These are phyloP conservation scores for Myriosclerotinia duriaeana DNA, from an alignment of 2,329 filamentous ascomycete genomes.

Conservation along the genomic window DNA sequence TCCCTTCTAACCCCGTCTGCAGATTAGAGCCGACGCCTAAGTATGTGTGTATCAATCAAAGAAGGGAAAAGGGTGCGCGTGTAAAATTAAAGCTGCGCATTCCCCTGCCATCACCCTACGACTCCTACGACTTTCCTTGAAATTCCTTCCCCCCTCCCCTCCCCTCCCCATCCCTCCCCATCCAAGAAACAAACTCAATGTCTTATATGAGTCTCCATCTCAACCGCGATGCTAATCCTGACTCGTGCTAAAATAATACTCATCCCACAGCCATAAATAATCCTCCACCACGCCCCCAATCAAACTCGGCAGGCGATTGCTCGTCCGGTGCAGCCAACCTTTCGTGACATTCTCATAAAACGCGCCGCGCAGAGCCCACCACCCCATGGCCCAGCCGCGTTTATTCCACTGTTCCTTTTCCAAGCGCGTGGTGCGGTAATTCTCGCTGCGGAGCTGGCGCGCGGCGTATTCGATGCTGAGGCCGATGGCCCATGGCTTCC, in stretches of 20 bases:
- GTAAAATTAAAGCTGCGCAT: no score
- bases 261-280: slow-evolving; percentile 97
- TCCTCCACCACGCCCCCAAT: slow-evolving; percentile 86
- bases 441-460: slow-evolving; percentile 71
- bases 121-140: no score
- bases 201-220: not conserved
- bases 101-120: no score
- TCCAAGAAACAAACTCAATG: not conserved
- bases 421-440: slow-evolving; percentile 70
- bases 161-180: no score
- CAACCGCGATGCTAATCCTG: slow-evolving; percentile 31
- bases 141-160: not conserved
- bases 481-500: slow-evolving; percentile 89
- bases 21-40: not conserved
- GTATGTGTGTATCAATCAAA: no score
- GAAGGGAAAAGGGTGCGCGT: no score
- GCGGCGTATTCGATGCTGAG: slow-evolving; percentile 83
- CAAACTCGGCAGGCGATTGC: slow-evolving; percentile 55
- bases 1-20: not conserved
- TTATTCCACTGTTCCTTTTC: slow-evolving; percentile 88
- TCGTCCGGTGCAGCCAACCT: slow-evolving; percentile 61
- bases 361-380: slow-evolving; percentile 96
- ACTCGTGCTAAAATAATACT: slow-evolving; percentile 74
- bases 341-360: slow-evolving; percentile 93
- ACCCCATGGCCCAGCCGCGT: slow-evolving; percentile 84